Evolutionary conservation across 495 filamentous ascomycete genomes (phyloP), one percentile per base, ranked within the genome.

Genomic region (Bacidia gigantensis): DNA sequence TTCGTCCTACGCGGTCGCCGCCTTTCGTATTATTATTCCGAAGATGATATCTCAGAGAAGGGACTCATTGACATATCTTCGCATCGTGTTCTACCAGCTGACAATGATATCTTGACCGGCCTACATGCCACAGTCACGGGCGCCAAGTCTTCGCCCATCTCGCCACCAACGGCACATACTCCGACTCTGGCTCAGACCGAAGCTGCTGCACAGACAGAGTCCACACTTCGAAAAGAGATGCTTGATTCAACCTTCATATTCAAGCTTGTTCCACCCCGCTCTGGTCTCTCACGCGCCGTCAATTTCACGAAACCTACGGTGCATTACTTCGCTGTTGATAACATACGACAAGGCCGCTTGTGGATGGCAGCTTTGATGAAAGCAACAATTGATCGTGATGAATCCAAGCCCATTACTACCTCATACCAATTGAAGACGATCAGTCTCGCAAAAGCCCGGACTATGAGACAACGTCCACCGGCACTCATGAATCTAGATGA

Each of bases 331-430:
- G 93, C 94, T 14, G 89, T 95, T 38, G 87, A 90, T 46, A 95
- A 83, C 53, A 71, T 94, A 35, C 77, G 85, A 51, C 80, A 92
- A 58, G 93, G 92, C 14, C 81, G 93, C 17, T 68, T 89, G 39
- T 99, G 93, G 93, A 99, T 99, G 93, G 93, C 87, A 2, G 93
- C 93, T 11, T 70, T 99, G 54, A 93, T 97, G 87, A 99, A 97
- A 68, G 93, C 93, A 2, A 99, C 93, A 3, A 99, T 99, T 57
- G 93, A 97, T 57, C 83, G 89, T 52, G 92, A 99, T 59, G 80
- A 90, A 58, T 74, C 77, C 7, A 73, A 82, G 53, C 73, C 78
- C 0, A 80, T 93, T 49, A 86, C 83, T 29, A 88, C 83, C 0
- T 92, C 88, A n/a, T 97, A 95, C 69, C 86, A 90, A 60, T 88